These are phyloP conservation scores for Allomyces arbusculus DNA, from an alignment of 192 early-diverging fungal species.

Conservation along the genomic window DNA sequence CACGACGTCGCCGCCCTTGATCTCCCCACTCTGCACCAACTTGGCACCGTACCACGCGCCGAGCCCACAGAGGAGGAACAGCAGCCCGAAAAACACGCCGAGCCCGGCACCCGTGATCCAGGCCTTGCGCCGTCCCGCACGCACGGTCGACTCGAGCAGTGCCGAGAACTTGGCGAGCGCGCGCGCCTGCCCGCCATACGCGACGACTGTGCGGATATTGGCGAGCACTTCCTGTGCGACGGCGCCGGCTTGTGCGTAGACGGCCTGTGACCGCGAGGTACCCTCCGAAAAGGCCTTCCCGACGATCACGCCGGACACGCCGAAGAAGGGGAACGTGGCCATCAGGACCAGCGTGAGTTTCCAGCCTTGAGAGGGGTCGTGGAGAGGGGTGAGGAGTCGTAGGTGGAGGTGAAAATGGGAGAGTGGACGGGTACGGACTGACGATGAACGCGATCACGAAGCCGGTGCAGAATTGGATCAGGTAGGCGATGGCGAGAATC, in stretches of 20 bases:
- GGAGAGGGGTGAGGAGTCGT: too few species aligned
- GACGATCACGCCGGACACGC: constrained; percentile 27
- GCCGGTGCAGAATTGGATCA: constrained; percentile 46
- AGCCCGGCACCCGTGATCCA: constrained; percentile 37
- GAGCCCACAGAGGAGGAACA: constrained; percentile 57
- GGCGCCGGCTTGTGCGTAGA: constrained; percentile 64
- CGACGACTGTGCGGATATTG: constrained; percentile 70
- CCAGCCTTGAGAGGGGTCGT: constrained; percentile 17
- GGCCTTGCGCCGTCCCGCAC: constrained; percentile 39
- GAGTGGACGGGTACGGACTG: too few species aligned
- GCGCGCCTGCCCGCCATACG: constrained; percentile 59
- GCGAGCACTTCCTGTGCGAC: constrained; percentile 70
- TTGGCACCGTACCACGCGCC: constrained; percentile 57
- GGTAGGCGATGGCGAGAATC: constrained; percentile 38
- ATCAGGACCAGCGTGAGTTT: constrained; percentile 61
- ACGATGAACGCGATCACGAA: constrained; percentile 57
- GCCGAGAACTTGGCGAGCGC: constrained; percentile 22
- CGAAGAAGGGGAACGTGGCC: constrained; percentile 53
- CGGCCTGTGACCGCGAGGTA: constrained; percentile 27
- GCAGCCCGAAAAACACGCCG: constrained; percentile 50
- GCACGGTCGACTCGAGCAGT: constrained; percentile 32
- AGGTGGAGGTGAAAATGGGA: too few species aligned
- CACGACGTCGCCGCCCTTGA: constrained; percentile 35
- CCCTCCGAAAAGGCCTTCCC: constrained; percentile 23
- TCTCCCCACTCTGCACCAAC: constrained; percentile 17